phyloP scores from a whole-genome alignment of 495 filamentous ascomycete species.

The Stereocaulon alpinum region DNA sequence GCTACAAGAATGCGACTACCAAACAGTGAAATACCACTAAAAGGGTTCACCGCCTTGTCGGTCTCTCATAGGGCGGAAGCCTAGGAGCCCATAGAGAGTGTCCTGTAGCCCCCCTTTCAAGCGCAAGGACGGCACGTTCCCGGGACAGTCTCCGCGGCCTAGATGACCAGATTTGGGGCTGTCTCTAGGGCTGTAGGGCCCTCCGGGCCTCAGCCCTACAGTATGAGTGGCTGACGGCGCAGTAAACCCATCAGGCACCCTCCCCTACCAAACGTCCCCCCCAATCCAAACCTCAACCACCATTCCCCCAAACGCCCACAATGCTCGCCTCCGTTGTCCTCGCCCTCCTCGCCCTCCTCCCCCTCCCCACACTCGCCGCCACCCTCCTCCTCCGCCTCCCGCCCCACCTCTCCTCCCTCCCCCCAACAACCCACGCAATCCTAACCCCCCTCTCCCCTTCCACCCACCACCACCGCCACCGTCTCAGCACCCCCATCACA shows the following conservation, averaged over 20 bases:
- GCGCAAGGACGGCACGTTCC: too few relatives aligned
- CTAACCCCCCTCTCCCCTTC: conserved; percentile 30
- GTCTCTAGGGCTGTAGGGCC: too few relatives aligned
- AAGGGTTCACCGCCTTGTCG: too few relatives aligned
- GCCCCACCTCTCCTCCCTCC: conserved; percentile 47
- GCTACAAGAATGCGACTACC: too few relatives aligned
- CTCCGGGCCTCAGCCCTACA: background rate
- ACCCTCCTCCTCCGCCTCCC: conserved; percentile 33
- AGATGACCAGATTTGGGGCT: too few relatives aligned
- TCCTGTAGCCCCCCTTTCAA: too few relatives aligned
- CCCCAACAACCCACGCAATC: conserved; percentile 35
- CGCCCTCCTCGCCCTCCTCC: conserved; percentile 32
- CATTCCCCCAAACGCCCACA: background rate
- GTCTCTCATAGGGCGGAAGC: too few relatives aligned
- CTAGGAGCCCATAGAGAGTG: too few relatives aligned
- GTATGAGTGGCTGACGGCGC: too few relatives aligned
- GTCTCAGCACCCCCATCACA: conserved; percentile 49
- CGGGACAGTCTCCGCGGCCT: too few relatives aligned
- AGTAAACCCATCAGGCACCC: too few relatives aligned
- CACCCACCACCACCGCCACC: conserved; percentile 44
- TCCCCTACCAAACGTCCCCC: background rate
- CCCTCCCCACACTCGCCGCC: conserved; percentile 46
- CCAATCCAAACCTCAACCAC: background rate
- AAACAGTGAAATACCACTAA: too few relatives aligned
- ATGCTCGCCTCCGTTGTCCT: conserved; percentile 13